Base-by-base conservation (phyloP, 176 grass and related monocot species). In the Cenchrus fungigraminus region DNA sequence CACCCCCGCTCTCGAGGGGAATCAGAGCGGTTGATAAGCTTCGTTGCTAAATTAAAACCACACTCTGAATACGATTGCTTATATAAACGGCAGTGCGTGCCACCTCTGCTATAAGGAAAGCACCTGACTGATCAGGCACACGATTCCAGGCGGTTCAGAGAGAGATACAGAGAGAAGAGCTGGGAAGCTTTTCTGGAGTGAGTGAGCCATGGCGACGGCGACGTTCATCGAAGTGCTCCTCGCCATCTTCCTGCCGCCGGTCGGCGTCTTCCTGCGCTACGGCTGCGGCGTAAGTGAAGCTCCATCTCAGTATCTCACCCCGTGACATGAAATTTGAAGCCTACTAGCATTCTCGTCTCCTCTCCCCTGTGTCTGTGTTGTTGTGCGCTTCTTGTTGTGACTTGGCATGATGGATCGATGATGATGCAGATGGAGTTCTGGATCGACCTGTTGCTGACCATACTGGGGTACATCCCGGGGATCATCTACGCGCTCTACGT, bases 221-320 rank as follows among this genome's bases (percentile, higher is more conserved):
- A 98, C 96, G 58, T 85, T 95, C 82, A 12, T 98, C 45, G 96
- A 98, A 79, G 83, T 98, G 67, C 70, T 98, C 68, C 83, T 98
- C 28, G 96, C 96, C 83, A 98, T 98, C 65, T 62, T 98, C 61
- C 89, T 98, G 68, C 96, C 96, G 64, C 96, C 96, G 5, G 87
- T 95, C 60, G 96, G 96, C 68, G 93, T 98, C 88, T 98, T 95
- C 85, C 86, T 98, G 12, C 93, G 96, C 69, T 98, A 90, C 86
- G 93, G 93, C 77, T 90, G 83, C 73, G 96, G 85, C 3, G 93
- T 95, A 87, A 95, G 93, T 84, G 31, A 0, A 55, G 10, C 7
- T 17, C 25, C 25, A 25, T 25, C 20, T 9, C n/a, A 40, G 6
- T 28, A 31, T 6, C 57, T 20, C 45, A 46, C 45, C 6, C 0